Evolutionary conservation across 805 yeast genomes (phyloP).

Genomic region (Wickerhamiella sergipiensis): DNA sequence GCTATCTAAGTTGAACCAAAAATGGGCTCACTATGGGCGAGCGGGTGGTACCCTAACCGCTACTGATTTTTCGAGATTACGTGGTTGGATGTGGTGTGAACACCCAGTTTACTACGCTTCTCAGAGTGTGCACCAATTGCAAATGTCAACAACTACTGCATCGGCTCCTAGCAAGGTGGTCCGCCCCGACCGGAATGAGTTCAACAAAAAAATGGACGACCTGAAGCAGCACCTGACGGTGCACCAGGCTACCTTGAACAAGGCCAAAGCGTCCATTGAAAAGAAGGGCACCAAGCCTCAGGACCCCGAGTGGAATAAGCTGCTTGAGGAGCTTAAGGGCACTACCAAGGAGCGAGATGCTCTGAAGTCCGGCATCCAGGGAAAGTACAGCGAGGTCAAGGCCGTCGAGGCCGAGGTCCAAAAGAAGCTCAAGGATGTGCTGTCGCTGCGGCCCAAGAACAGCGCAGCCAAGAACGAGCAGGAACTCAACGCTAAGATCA

Average conservation of each 20-base stretch:
- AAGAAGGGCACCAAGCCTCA: conserved; percentile 12
- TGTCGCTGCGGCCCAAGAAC: conserved; percentile 54
- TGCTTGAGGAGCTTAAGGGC: conserved; percentile 33
- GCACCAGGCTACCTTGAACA: conserved; percentile 17
- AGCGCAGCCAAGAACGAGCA: conserved; percentile 38
- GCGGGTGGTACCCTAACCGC: background rate
- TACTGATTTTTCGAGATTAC: background rate
- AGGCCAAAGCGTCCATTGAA: conserved; percentile 18
- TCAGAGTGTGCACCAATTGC: background rate
- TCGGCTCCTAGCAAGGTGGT: background rate
- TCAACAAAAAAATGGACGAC: conserved; percentile 18
- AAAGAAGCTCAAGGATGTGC: conserved; percentile 63
- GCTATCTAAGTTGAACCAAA: no score
- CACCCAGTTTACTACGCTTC: background rate
- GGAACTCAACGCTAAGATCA: conserved; percentile 24
- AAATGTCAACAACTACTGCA: background rate
- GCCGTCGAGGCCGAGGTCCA: conserved; percentile 55
- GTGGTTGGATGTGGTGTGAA: background rate
- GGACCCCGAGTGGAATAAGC: conserved; percentile 39
- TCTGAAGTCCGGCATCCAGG: conserved; percentile 34
- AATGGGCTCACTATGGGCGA: no score
- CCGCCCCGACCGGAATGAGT: conserved; percentile 21
- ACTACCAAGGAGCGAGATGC: conserved; percentile 34
- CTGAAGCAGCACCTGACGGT: conserved; percentile 19
- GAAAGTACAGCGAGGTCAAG: conserved; percentile 52